A percentile compares a stretch with the other conserved stretches of the same genome.
Evolutionary conservation across 2,329 filamentous ascomycete species (phyloP).

Genomic region (Clarireedia monteithiana): DNA sequence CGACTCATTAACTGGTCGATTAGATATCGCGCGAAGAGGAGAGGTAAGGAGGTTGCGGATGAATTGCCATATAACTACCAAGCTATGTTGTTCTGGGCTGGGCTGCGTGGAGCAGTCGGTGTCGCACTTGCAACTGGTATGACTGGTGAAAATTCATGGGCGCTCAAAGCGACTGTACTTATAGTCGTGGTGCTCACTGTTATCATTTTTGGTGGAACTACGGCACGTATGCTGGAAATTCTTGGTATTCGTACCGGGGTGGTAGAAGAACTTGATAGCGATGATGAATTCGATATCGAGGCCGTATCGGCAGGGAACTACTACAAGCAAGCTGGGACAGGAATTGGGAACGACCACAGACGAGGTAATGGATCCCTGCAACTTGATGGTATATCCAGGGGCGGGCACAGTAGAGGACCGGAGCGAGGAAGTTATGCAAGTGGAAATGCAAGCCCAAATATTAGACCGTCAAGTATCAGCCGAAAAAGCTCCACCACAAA

Average conservation of each 20-base stretch:
- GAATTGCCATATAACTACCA: constrained; percentile 94
- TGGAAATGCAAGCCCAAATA: constrained; percentile 25
- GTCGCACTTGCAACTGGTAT: constrained; percentile 89
- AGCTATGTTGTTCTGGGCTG: constrained; percentile 99
- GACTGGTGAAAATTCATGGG: constrained; percentile 70
- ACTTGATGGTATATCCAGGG: constrained; percentile 48
- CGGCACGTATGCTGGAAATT: constrained; percentile 95
- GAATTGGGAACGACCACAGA: constrained; percentile 69
- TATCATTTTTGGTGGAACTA: constrained; percentile 97
- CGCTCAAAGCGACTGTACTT: constrained; percentile 87
- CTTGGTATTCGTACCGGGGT: constrained; percentile 93
- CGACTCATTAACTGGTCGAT: constrained; percentile 88
- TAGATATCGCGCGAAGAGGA: constrained; percentile 70
- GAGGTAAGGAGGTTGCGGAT: constrained; percentile 69
- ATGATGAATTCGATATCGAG: constrained; percentile 95
- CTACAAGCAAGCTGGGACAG: constrained; percentile 67
- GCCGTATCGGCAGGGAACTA: constrained; percentile 39
- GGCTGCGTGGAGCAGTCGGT: constrained; percentile 87
- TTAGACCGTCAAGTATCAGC: constrained; percentile 39
- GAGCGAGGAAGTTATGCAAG: constrained; percentile 32
- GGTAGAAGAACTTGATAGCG: constrained; percentile 92
- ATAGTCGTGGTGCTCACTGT: constrained; percentile 96
- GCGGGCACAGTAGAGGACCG: constrained; percentile 36
- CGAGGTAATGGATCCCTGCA: constrained; percentile 38
- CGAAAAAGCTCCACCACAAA: constrained; percentile 40